Evolutionary conservation across 2,329 filamentous ascomycete genomes (phyloP), one percentile per base, ranked within the genome.

Genomic region (Diplodia sapinea): DNA sequence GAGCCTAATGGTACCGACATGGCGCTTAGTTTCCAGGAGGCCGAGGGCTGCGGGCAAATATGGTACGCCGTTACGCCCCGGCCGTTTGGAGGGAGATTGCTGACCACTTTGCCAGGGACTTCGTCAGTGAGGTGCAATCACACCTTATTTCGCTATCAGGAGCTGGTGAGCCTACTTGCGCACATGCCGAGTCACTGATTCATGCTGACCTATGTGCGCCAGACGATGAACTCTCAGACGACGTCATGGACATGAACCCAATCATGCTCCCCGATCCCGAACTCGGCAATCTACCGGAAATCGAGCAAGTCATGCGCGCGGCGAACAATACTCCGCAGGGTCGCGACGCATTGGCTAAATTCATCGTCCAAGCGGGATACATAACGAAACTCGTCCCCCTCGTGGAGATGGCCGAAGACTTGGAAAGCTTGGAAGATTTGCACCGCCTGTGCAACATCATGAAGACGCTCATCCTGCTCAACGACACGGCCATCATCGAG

Each of bases 21-120:
- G 95, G 95, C 95, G 52, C 86, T 99, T 70, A 97, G 94, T 78
- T 99, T 99, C 76, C 95, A 99, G 79, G 95, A 99, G 82, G 91
- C 94, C 2, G 95, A 98, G 72, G 95, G 94, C 55, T 99, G 95
- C 80, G 88, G 91, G 23, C 85, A 89, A 70, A 97, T 99, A 79
- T 99, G 95, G 95, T 96, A 81, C 74, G 78, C 82, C 77, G 47
- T 36, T 17, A 29, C 62, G 59, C 68, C 26, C 15, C 12, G 23
- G 33, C 63, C 36, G 26, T 52, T 40, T 9, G 5, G 15, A 40
- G 23, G 33, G 43, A n/a, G 17, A 20, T 43, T 29, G 55, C 65
- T 67, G 20, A 67, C 29, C 31, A 43, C 66, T 23, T 43, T n/a
- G 31, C 69, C 73, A 96, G 93, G 93, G 93, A 94, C 74, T 98